Conservation (phyloP, 805 yeast genomes). For the Scheffersomyces lignosus region DNA sequence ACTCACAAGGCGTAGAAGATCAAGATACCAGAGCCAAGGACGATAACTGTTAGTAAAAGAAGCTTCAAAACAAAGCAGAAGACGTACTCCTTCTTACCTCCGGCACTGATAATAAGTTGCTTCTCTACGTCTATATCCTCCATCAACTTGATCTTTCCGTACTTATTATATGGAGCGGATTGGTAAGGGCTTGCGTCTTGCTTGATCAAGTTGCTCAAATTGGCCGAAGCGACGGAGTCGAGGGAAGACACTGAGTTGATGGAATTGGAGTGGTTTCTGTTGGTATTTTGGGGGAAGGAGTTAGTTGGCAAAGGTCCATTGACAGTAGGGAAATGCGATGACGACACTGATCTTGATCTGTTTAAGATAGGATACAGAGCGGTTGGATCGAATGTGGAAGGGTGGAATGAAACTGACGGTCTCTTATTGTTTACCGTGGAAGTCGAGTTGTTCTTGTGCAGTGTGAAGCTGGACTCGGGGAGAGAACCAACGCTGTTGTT, state of each 20-base stretch:
- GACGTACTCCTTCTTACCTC: conserved; percentile 36
- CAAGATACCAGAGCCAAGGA: conserved; percentile 33
- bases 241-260: conserved; percentile 24
- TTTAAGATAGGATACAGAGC: conserved; percentile 2
- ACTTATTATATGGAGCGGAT: conserved; percentile 1
- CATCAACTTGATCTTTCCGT: conserved; percentile 22
- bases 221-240: conserved; percentile 13
- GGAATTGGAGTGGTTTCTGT: conserved; percentile 24
- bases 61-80: conserved; percentile 32
- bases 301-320: conserved; percentile 4
- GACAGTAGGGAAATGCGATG: conserved; percentile 3
- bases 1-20: conserved; percentile 34
- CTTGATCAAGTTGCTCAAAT: conserved; percentile 9
- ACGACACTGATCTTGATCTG: conserved; percentile 13
- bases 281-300: conserved; percentile 6
- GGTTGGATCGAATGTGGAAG: conserved; percentile 1
- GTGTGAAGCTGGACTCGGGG: no score
- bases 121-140: conserved; percentile 38
- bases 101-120: conserved; percentile 37
- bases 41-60: conserved; percentile 26
- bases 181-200: conserved; percentile 8
- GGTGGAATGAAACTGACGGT: conserved; percentile 1
- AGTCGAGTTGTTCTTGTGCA: no score
- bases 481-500: no score
- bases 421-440: no score